A percentile compares a stretch with the other conserved stretches of the same genome.
phyloP scores from a whole-genome alignment of 805 yeast genomes.

The Debaryomyces tyrocola region DNA sequence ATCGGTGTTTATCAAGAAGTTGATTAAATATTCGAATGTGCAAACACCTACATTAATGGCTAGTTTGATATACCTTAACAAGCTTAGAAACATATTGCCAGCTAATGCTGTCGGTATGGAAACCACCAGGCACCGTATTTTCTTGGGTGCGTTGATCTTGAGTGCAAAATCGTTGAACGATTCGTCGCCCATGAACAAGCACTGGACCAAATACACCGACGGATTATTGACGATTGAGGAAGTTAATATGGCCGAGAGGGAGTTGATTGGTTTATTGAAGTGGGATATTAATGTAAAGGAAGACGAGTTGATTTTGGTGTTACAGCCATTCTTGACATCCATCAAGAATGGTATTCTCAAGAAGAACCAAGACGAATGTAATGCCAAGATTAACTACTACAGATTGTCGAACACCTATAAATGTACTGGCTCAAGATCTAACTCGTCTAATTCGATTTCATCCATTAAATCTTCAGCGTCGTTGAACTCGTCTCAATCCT shows the following conservation, averaged over 20 bases:
- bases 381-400: constrained; percentile 30
- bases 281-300: constrained; percentile 80
- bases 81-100: constrained; percentile 76
- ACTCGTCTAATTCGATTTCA: constrained; percentile 12
- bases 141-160: constrained; percentile 81
- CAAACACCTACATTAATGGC: constrained; percentile 96
- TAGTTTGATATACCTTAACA: constrained; percentile 76
- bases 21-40: constrained; percentile 82
- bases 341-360: constrained; percentile 55
- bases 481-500: constrained; percentile 14
- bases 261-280: constrained; percentile 73
- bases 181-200: constrained; percentile 91
- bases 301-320: constrained; percentile 65
- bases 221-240: constrained; percentile 77
- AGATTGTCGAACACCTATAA: constrained; percentile 23
- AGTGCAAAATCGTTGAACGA: constrained; percentile 94
- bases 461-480: constrained; percentile 18
- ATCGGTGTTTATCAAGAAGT: constrained; percentile 63
- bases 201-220: constrained; percentile 92
- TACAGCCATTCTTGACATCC: constrained; percentile 74
- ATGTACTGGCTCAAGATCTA: constrained; percentile 10
- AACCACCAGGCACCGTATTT: constrained; percentile 90
- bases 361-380: constrained; percentile 24
- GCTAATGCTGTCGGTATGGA: constrained; percentile 88
- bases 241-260: constrained; percentile 89